phyloP scores from a whole-genome alignment of 116 monocot genomes.

The Iris pallida region DNA sequence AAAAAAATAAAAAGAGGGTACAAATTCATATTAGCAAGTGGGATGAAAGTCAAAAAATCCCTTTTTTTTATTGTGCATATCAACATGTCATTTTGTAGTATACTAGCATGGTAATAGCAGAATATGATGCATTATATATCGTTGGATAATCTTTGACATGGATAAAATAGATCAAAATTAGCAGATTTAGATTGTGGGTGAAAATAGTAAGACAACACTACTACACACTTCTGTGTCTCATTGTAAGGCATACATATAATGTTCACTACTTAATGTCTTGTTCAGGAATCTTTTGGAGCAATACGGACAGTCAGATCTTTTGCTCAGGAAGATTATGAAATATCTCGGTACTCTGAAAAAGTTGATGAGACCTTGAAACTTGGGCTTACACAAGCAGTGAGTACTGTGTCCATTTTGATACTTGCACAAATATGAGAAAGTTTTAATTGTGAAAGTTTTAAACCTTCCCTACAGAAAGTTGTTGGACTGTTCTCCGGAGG shows the following conservation, averaged over 20 bases:
- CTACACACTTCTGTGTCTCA: too few relatives aligned
- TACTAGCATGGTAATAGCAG: too few relatives aligned
- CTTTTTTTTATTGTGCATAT: too few relatives aligned
- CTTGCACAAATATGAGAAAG: neutral
- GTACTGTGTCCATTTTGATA: constrained; percentile 13
- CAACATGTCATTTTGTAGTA: too few relatives aligned
- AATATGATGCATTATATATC: too few relatives aligned
- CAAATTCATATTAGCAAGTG: too few relatives aligned
- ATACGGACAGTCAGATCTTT: constrained; percentile 95
- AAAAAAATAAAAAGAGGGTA: too few relatives aligned
- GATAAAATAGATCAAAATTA: too few relatives aligned
- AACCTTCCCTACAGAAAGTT: constrained; percentile 51
- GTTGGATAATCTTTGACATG: too few relatives aligned
- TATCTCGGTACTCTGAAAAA: constrained; percentile 84
- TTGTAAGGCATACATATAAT: neutral
- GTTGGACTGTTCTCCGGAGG: constrained; percentile 89
- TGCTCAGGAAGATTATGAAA: constrained; percentile 83
- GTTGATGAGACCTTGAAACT: constrained; percentile 88
- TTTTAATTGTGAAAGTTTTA: neutral
- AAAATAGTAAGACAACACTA: too few relatives aligned
- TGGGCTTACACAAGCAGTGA: constrained; percentile 93
- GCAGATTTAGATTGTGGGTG: too few relatives aligned
- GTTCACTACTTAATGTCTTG: constrained; percentile 1
- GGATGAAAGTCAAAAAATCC: too few relatives aligned
- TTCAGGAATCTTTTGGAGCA: constrained; percentile 92